Evolutionary conservation across 1,284 basidiomycete genomes (phyloP).

Genomic region (Ganoderma sinense): DNA sequence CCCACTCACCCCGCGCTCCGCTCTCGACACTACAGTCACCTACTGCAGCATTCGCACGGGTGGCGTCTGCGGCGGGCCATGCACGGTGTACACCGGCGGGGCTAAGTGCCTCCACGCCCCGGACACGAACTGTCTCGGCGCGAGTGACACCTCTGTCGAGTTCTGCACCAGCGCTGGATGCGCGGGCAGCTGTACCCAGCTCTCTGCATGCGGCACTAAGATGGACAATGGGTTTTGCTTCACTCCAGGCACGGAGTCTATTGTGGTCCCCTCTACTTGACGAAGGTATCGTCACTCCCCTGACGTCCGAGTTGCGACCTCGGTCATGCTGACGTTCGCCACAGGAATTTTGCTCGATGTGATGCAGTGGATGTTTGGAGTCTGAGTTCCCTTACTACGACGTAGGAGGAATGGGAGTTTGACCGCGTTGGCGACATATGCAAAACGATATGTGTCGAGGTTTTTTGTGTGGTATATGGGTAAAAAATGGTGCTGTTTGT

Average conservation of each 20-base stretch:
- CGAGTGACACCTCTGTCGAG: background rate
- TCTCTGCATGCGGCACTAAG: background rate
- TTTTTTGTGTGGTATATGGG: too few species aligned
- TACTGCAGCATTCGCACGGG: conserved; percentile 1
- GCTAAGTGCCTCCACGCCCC: background rate
- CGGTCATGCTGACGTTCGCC: too few species aligned
- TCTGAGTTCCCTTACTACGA: too few species aligned
- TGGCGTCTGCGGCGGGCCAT: background rate
- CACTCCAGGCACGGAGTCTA: conserved; percentile 11
- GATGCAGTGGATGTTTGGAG: too few species aligned
- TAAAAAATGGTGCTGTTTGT: too few species aligned
- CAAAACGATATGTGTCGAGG: too few species aligned
- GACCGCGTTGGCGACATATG: too few species aligned
- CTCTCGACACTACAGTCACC: conserved; percentile 4
- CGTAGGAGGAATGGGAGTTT: too few species aligned
- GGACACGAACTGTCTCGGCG: conserved; percentile 5
- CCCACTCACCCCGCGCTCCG: background rate
- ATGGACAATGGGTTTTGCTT: conserved; percentile 3
- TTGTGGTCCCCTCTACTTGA: background rate
- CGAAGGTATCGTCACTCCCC: too few species aligned
- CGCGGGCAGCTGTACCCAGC: conserved; percentile 1
- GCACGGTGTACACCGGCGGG: conserved; percentile 6
- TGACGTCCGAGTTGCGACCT: too few species aligned
- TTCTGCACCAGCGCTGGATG: conserved; percentile 7
- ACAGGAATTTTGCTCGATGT: too few species aligned